Base-by-base conservation (phyloP, 805 yeast species). In the Cyberlindnera euphorbiiphila region DNA sequence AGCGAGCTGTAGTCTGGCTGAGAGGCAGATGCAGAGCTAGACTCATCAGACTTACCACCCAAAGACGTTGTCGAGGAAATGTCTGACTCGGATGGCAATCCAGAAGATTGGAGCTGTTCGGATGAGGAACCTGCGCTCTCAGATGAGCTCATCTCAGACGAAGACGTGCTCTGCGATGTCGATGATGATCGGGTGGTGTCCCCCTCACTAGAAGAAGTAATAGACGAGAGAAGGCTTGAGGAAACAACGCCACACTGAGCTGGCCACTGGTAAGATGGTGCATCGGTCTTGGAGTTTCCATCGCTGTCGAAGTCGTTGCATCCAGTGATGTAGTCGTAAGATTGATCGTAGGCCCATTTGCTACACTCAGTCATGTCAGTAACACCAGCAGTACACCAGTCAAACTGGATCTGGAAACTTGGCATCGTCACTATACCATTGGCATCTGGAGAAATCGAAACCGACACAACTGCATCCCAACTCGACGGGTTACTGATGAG, bases 351-450 rank as follows among this genome's bases (percentile, higher is more conserved):
- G 1, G 20, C 29, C 55, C 57, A 52, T 1, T 13, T 23, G 17
- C 31, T 21, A 30, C 59, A 52, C 33, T 46, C 50, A 8, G 42
- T 14, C 23, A 33, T 10, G 23, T 48, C 50, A 16, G 46, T 34
- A 5, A 46, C 53, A 34, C 51, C 53, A n/a, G 56, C 42, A 9
- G 46, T 13, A 36, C 56, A 49, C 56, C 58, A 53, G 17, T 53
- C 55, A 26, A 28, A 51, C 34, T 53, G 55, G 14, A 53, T 49
- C 26, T 45, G 40, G 31, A 35, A 49, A 4, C 36, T 20, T 8
- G 47, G 45, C 47, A 48, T 41, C 7, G 26, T 19, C 20, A 41
- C 46, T 3, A 3, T 6, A 3, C 44, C 49, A 28, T 24, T 25
- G 7, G 32, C 9, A 23, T 37, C 22, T 7, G 43, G 21, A 6